Evolutionary conservation across 148 eudicot species (phyloP), one percentile per base, ranked within the genome.

Genomic region (Hydrangea macrophylla): DNA sequence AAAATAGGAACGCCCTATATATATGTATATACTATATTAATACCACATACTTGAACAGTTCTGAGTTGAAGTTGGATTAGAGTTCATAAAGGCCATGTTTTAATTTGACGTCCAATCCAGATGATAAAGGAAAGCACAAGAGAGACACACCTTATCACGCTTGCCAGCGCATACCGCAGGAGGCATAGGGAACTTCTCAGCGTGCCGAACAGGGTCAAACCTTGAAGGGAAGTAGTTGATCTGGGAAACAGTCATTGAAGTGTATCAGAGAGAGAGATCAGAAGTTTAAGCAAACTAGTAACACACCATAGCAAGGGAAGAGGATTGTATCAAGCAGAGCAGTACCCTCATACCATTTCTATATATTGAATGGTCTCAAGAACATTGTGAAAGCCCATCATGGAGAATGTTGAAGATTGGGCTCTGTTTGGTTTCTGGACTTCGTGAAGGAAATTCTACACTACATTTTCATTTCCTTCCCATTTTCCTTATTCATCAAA

Each of bases 211-310:
- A 35, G 66, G 65, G 44, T 76, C 75, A 51, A 64, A 64, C 28
- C 76, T 77, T 35, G 76, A 77, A 44, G 76, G 76, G 73, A 77
- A 77, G 65, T 71, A 68, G 59, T 71, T 59, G 18, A 76, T 54
- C 79, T 76, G n/a, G n/a, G n/a, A 18, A n/a, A 48, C 5, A 48
- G 23, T 48, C 51, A 45, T 45, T 22, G n/a, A 17, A 48, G 20
- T n/a, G n/a, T n/a, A n/a, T n/a, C n/a, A n/a, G n/a, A n/a, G n/a
- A n/a, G n/a, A n/a, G n/a, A n/a, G n/a, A n/a, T n/a, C n/a, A n/a
- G n/a, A n/a, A n/a, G n/a, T n/a, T n/a, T n/a, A n/a, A n/a, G n/a
- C n/a, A n/a, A n/a, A n/a, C n/a, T n/a, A n/a, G n/a, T n/a, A n/a
- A n/a, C n/a, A n/a, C n/a, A n/a, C n/a, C n/a, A n/a, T n/a, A n/a